Conservation (phyloP, 2,329 filamentous ascomycete species). For the Fusarium sp. region DNA sequence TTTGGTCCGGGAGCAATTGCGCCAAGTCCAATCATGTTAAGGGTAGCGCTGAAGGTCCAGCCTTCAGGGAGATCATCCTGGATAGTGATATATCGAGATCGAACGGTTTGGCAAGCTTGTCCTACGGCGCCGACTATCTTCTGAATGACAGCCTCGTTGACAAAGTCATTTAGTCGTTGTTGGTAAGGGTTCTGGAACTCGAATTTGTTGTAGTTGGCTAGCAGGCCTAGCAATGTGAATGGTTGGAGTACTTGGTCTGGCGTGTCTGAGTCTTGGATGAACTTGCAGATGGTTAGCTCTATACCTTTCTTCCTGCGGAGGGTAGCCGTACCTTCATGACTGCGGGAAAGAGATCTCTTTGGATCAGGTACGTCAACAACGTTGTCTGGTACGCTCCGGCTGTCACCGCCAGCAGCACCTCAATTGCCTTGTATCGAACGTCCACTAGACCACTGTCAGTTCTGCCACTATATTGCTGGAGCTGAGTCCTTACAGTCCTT, state of each 20-base stretch:
- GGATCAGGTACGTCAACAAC: conserved; percentile 92
- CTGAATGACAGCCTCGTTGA: conserved; percentile 88
- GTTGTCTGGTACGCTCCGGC: conserved; percentile 97
- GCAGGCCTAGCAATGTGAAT: conserved; percentile 84
- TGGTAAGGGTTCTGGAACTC: conserved; percentile 98
- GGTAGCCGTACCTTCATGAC: conserved; percentile 82
- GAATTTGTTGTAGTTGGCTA: conserved; percentile 99
- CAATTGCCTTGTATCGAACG: conserved; percentile 81
- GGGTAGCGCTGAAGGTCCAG: conserved; percentile 84
- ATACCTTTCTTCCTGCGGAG: not conserved
- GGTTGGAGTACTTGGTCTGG: conserved; percentile 75
- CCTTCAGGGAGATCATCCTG: conserved; percentile 91
- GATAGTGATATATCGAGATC: conserved; percentile 83
- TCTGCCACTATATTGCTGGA: not conserved
- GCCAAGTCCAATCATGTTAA: conserved; percentile 87
- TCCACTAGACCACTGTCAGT: conserved; percentile 67
- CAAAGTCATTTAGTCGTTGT: conserved; percentile 90
- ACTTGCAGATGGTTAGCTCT: conserved; percentile 59
- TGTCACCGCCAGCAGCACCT: conserved; percentile 84
- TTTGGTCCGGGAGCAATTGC: conserved; percentile 77
- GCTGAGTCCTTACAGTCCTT: conserved; percentile 67
- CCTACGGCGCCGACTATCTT: conserved; percentile 84
- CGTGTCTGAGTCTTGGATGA: conserved; percentile 82
- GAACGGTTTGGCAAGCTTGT: conserved; percentile 73
- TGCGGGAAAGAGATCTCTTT: conserved; percentile 91